A percentile compares a stretch with the other conserved stretches of the same genome.
Evolutionary conservation across 768 basidiomycete species (phyloP).

Genomic region (Phaeolepiota aurea): DNA sequence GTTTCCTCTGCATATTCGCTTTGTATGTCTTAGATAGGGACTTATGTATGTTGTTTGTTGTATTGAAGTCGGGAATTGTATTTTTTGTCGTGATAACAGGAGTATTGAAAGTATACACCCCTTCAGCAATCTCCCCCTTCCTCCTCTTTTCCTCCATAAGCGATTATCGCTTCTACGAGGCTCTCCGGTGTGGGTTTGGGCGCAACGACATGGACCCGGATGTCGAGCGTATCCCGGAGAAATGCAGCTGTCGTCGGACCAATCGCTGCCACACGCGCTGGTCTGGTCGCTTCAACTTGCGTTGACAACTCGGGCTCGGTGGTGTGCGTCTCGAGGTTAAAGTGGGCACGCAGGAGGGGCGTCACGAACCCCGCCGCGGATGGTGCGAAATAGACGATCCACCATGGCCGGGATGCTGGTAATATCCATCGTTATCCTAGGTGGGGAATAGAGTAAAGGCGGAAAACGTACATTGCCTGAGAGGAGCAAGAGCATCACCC

Average conservation of each 20-base stretch:
- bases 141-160: too few species aligned
- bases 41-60: too few species aligned
- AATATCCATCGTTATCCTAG: not conserved
- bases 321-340: constrained; percentile 24
- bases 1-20: constrained; percentile 4
- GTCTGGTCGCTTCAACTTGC: not conserved
- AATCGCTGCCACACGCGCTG: constrained; percentile 47
- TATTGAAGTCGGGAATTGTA: too few species aligned
- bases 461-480: constrained; percentile 12
- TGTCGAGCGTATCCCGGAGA: constrained; percentile 32
- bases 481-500: constrained; percentile 16
- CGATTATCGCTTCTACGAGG: constrained; percentile 26
- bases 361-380: constrained; percentile 54
- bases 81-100: too few species aligned
- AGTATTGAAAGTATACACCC: too few species aligned
- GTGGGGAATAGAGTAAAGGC: not conserved
- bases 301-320: not conserved
- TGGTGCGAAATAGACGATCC: constrained; percentile 74
- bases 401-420: constrained; percentile 31
- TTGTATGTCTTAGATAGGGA: constrained; percentile 7
- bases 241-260: constrained; percentile 58
- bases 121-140: too few species aligned
- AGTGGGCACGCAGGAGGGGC: constrained; percentile 39
- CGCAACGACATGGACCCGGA: constrained; percentile 49
- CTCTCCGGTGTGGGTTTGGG: constrained; percentile 48